Evolutionary conservation across 768 basidiomycete species (phyloP), one percentile per base, ranked within the genome.

Genomic region (Candolleomyces efflorescens): DNA sequence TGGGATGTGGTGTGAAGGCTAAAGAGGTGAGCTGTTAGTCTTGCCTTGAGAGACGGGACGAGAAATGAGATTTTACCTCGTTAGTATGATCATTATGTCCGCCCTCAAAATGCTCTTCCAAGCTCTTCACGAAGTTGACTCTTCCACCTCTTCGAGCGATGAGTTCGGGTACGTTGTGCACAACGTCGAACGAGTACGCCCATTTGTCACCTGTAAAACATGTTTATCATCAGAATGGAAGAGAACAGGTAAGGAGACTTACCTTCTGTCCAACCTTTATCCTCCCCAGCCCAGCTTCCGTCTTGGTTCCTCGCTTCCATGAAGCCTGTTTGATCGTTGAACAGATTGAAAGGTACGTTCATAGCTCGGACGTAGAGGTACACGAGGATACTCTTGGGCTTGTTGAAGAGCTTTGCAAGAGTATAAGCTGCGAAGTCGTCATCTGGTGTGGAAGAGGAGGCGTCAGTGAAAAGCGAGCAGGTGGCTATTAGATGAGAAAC

Each of bases 1-100:
- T 0, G 91, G 90, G 44, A 92, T 90, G 66, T 92, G 90, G 60
- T 92, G 92, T 0, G 89, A 90, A 0, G 91, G 90, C 87, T 90
- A n/a, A n/a, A n/a, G n/a, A n/a, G n/a, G n/a, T n/a, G n/a, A n/a
- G n/a, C n/a, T n/a, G n/a, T n/a, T n/a, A n/a, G n/a, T n/a, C n/a
- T n/a, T n/a, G n/a, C n/a, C n/a, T n/a, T n/a, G n/a, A n/a, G n/a
- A n/a, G n/a, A n/a, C n/a, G n/a, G n/a, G n/a, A n/a, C n/a, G n/a
- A n/a, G n/a, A n/a, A n/a, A n/a, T n/a, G n/a, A n/a, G n/a, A n/a
- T n/a, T n/a, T n/a, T 54, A 82, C 87, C 78, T 92, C 91, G 62
- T 92, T 94, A 1, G 84, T 86, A 60, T 92, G 90, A 60, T 89
- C 84, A 63, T 92, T 92, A 62, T 91, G 88, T 0, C 87, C 90